These are phyloP conservation scores for Sistotremastrum niveocremeum DNA, from an alignment of 768 basidiomycete species.

Conservation along the genomic window DNA sequence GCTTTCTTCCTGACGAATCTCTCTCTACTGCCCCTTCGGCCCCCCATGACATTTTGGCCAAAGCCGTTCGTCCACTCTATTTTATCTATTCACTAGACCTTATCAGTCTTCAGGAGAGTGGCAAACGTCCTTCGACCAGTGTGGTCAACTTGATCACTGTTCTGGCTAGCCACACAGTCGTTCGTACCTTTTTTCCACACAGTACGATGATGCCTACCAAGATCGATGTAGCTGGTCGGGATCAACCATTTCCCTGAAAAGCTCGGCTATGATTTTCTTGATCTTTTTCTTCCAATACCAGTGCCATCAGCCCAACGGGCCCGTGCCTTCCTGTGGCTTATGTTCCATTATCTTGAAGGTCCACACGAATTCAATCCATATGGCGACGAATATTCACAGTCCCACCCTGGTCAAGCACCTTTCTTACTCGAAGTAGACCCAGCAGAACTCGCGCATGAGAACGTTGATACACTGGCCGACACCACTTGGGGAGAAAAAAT, in stretches of 20 bases:
- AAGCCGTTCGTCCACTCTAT: slow-evolving; percentile 28
- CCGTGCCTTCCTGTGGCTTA: slow-evolving; percentile 68
- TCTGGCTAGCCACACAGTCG: slow-evolving; percentile 54
- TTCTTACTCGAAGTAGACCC: slow-evolving; percentile 39
- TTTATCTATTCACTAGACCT: slow-evolving; percentile 5
- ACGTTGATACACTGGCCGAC: slow-evolving; percentile 68
- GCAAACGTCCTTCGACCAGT: slow-evolving; percentile 59
- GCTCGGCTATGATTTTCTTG: slow-evolving; percentile 51
- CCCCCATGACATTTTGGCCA: slow-evolving; percentile 42
- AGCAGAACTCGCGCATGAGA: slow-evolving; percentile 47
- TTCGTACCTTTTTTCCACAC: slow-evolving; percentile 24
- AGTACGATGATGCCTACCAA: not conserved
- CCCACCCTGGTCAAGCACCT: slow-evolving; percentile 51
- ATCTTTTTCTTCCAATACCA: slow-evolving; percentile 70
- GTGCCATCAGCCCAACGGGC: slow-evolving; percentile 64
- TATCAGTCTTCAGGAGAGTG: slow-evolving; percentile 27
- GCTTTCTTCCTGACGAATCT: slow-evolving; percentile 38
- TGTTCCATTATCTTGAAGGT: slow-evolving; percentile 71
- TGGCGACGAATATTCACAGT: slow-evolving; percentile 47
- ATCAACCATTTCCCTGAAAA: slow-evolving; percentile 59
- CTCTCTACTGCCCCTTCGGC: slow-evolving; percentile 33
- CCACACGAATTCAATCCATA: slow-evolving; percentile 53
- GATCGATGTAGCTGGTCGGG: slow-evolving; percentile 15
- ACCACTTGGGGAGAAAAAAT: slow-evolving; percentile 65
- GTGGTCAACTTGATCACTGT: slow-evolving; percentile 64